Base-by-base conservation (phyloP, 2,329 filamentous ascomycete genomes). In the Venturia carpophila region DNA sequence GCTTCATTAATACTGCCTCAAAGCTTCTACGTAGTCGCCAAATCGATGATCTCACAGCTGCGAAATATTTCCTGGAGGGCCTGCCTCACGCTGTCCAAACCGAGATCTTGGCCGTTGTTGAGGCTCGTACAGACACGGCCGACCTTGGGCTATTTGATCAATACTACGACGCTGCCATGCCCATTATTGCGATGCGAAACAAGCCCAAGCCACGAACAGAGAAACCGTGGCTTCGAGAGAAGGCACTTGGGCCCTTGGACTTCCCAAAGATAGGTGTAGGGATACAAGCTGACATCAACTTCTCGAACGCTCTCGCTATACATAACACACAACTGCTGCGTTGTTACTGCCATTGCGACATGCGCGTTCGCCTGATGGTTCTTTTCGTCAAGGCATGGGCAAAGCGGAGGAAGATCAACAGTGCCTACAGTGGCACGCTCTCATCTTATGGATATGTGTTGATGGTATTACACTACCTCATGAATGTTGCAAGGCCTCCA, bases 201-300 rank as follows among this genome's bases (percentile, higher is more conserved):
- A 56, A 47, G 30, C 21, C 63, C 6, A 56, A 45, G 37, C 6
- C 19, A 30, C 27, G 52, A 49, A 43, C 17, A 19, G 47, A 64
- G 34, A 64, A 58, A 58, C 49, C 27, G 10, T 82, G 79, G 79
- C 71, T 73, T 1, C 76, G 80, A 24, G 80, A 82, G 67, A 79
- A 78, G 66, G 74, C 74, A 24, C 71, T 75, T 13, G 79, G 79
- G 0, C 79, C 79, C 13, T 82, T 95, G 1, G 91, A 94, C 73
- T 93, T 93, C 66, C 89, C 90, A 6, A 90, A 90, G 71, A 79
- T 80, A 10, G 87, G 87, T 4, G 84, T 88, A 37, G 91, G 91
- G n/a, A 89, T 93, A 17, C 90, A 92, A 73, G 94, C 90, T 73
- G 91, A 96, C 72, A 91, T 97, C 79, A 96, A 96, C 75, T 96